Conservation (phyloP, 129 eudicot genomes). For the Gnaphalium uliginosum region DNA sequence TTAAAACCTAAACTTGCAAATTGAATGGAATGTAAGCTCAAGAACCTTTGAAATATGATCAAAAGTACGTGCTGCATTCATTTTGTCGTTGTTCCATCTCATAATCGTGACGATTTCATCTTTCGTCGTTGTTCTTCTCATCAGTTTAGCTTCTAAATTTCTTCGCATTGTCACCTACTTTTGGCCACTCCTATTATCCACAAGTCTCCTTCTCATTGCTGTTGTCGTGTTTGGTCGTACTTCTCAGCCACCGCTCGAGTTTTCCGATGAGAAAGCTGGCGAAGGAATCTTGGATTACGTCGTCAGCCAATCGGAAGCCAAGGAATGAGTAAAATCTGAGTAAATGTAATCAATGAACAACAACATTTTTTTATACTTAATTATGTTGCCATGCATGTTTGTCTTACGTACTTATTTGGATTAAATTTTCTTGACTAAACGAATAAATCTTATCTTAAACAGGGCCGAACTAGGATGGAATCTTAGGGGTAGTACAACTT, state of each 20-base stretch:
- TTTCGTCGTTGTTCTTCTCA: slow-evolving; percentile 18
- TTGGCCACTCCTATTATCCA: slow-evolving; percentile 64
- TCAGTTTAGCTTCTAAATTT: slow-evolving; percentile 47
- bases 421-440: too few relatives aligned
- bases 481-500: too few relatives aligned
- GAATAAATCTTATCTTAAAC: too few relatives aligned
- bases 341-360: not conserved
- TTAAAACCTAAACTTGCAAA: too few relatives aligned
- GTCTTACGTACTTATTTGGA: too few relatives aligned
- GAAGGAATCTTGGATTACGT: slow-evolving; percentile 69
- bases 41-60: too few relatives aligned
- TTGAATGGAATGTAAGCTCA: too few relatives aligned
- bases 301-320: slow-evolving; percentile 36
- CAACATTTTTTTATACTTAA: not conserved
- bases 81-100: too few relatives aligned
- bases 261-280: slow-evolving; percentile 56
- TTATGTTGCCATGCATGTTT: too few relatives aligned
- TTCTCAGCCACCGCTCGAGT: slow-evolving; percentile 46
- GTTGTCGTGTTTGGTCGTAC: slow-evolving; percentile 52
- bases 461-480: too few relatives aligned
- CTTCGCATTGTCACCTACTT: slow-evolving; percentile 55
- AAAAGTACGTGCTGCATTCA: too few relatives aligned
- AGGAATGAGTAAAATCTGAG: not conserved
- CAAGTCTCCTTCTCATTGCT: slow-evolving; percentile 59
- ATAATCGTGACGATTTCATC: slow-evolving; percentile 20